Evolutionary conservation across 2,329 filamentous ascomycete species (phyloP).

Genomic region (Talaromyces marneffei): DNA sequence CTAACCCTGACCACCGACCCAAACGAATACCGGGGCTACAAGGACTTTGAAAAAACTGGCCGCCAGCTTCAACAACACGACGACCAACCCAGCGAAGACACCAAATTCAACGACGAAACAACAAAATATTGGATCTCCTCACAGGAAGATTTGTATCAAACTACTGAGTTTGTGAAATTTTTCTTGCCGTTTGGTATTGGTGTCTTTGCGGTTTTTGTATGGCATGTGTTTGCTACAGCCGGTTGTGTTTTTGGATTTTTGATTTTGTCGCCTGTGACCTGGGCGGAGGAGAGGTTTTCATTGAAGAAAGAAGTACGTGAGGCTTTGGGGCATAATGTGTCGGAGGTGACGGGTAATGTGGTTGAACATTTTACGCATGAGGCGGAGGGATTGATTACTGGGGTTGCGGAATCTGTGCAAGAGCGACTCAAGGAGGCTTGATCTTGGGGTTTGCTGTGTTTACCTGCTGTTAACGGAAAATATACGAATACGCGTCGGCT

Average conservation of each 20-base stretch:
- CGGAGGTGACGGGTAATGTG: slow-evolving; percentile 1
- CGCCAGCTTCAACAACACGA: slow-evolving; percentile 1
- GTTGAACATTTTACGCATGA: neutral
- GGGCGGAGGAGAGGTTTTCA: slow-evolving; percentile 40
- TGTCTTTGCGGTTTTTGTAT: slow-evolving; percentile 51
- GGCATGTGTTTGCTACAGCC: slow-evolving; percentile 60
- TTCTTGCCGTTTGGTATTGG: slow-evolving; percentile 56
- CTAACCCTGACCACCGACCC: slow-evolving; percentile 54
- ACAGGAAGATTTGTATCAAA: slow-evolving; percentile 79
- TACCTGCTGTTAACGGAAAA: neutral
- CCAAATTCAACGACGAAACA: neutral
- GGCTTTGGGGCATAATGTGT: slow-evolving; percentile 6
- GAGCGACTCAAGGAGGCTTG: neutral
- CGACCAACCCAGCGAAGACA: slow-evolving; percentile 17
- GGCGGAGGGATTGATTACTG: neutral
- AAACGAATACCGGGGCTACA: slow-evolving; percentile 24
- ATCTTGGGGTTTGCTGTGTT: neutral
- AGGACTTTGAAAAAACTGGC: slow-evolving; percentile 17
- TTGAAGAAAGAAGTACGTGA: slow-evolving; percentile 2
- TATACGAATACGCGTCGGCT: neutral
- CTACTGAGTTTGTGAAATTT: slow-evolving; percentile 70
- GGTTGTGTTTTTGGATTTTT: slow-evolving; percentile 58
- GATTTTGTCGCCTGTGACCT: slow-evolving; percentile 46
- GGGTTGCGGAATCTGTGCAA: neutral
- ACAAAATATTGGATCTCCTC: slow-evolving; percentile 62